Base-by-base conservation (phyloP, 106 monocot species). In the Chionographis japonica region DNA sequence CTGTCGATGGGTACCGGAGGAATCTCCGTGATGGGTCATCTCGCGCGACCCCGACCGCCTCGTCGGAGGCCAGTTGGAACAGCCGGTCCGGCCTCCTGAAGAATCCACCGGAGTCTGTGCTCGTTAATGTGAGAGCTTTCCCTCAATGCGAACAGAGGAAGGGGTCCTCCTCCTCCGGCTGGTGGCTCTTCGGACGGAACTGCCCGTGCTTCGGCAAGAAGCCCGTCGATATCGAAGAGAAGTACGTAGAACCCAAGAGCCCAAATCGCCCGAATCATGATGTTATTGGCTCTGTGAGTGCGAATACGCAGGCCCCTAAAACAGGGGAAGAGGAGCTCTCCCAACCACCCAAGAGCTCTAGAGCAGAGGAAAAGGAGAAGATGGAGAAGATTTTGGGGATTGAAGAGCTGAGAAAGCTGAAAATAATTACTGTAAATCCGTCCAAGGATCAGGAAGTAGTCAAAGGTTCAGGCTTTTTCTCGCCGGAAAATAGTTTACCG, bases 11-110 rank as follows among this genome's bases (percentile, higher is more conserved):
- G n/a, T 50, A 7, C 20, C 35, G 39, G 15, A n/a, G 79, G 42
- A 42, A 56, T 13, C 20, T 49, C n/a, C 55, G 46, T 10, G 9
- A 10, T 10, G 46, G 62, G n/a, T 71, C 78, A 4, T 77, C 54
- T 36, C 76, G 58, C 10, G 75, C 67, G 12, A 65, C 78, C 6
- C 61, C 73, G 40, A 79, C 92, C 4, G 73, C 54, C 10, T 80
- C 85, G 2, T 88, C 92, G 8, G 85, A 88, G 69, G 83, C 83
- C 6, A 92, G 91, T 64, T 87, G 91, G 91, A 87, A 87, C 63
- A 91, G 91, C 68, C 80, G 40, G 63, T 68, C 79, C 0, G 87
- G 84, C 12, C 84, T 91, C 19, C 71, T 87, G 10, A 11, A 38
- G 16, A 71, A 84, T 12, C 84, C 65, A 1, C 56, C 59, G 4